Evolutionary conservation across 2,329 filamentous ascomycete genomes (phyloP), one percentile per base, ranked within the genome.

Genomic region (Beauveria medogensis): DNA sequence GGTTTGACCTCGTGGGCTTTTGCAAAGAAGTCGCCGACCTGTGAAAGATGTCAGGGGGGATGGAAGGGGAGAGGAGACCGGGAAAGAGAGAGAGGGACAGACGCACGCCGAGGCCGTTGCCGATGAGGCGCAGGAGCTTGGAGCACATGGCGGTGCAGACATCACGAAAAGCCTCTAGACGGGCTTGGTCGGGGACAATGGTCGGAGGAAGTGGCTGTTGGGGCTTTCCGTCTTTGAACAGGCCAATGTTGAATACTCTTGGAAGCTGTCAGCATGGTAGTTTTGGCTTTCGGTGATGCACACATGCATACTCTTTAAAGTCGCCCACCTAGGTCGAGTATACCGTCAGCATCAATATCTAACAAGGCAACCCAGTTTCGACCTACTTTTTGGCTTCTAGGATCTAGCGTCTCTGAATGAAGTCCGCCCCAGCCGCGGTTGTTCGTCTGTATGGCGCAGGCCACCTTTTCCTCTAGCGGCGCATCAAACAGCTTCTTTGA

Each of bases 351-450:
- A 46, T 28, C 20, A 34, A 41, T 20, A 20, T 26, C 5, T 5
- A 37, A 14, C 14, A 37, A 16, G 34, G 4, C 14, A 12, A 63
- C 3, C 14, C 24, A 20, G 43, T 9, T 2, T 51, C 14, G 71
- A 71, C 75, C 69, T 79, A 89, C 90, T 73, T 86, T 85, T 73
- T 97, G 92, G 60, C 86, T 85, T 66, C 86, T 85, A 3, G 92
- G 91, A 71, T 97, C 93, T 12, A 97, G 77, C 0, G 88, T 93
- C 75, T 99, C 93, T 14, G 85, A 85, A 69, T 93, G 89, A 89
- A 96, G 92, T 18, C 85, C 86, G 1, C 89, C 84, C 92, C 92
- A 99, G 62, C 93, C 94, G 47, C 86, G 84, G 70, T 97, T 97
- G 77, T 94, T 81, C 30, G 85, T 85, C 67, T 85, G 81, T 64